Evolutionary conservation across 352 stramenopile genomes (phyloP), one percentile per base, ranked within the genome.

Genomic region (Pythium vanterpoolii): DNA sequence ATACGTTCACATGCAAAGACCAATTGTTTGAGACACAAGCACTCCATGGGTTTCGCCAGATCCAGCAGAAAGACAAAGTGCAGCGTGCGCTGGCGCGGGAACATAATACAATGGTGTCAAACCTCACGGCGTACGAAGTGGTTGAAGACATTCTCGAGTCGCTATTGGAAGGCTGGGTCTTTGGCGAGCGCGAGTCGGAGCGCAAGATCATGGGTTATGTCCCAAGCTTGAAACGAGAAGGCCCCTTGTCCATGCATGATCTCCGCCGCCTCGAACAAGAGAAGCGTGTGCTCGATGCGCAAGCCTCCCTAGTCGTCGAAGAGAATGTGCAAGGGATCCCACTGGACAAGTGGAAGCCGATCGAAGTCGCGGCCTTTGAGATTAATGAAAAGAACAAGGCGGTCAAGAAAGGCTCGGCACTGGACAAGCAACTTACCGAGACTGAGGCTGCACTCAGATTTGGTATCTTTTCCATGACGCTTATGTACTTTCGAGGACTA

Each of bases 161-260:
- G 33, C 98, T 99, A 95, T 74, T 98, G 16, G 95, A 98, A 78
- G 96, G 96, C 3, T 98, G 96, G 96, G 72, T 94, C 51, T 98
- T 99, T 68, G 96, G 96, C 5, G 94, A 98, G 71, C 82, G 89
- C 47, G 77, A 96, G 65, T 97, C 86, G 11, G 64, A 86, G 24
- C 72, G 74, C 27, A 66, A 76, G 30, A 84, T 77, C 1, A 65
- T 89, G 19, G 87, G 88, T 7, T 96, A 79, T 44, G 85, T 96
- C 11, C 87, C 87, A 8, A 95, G 84, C 54, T 49, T 97, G 14
- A 93, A 97, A 69, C 80, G 66, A 33, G 79, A 96, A 51, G 84
- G 86, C 0, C 78, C 76, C 49, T 46, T 90, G 42, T 82, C 78
- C 6, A 72, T 93, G 75, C 65, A 92, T 38, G 72, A 91, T 67